Base-by-base conservation (phyloP, 495 filamentous ascomycete genomes). In the Elaphomyces granulatus region DNA sequence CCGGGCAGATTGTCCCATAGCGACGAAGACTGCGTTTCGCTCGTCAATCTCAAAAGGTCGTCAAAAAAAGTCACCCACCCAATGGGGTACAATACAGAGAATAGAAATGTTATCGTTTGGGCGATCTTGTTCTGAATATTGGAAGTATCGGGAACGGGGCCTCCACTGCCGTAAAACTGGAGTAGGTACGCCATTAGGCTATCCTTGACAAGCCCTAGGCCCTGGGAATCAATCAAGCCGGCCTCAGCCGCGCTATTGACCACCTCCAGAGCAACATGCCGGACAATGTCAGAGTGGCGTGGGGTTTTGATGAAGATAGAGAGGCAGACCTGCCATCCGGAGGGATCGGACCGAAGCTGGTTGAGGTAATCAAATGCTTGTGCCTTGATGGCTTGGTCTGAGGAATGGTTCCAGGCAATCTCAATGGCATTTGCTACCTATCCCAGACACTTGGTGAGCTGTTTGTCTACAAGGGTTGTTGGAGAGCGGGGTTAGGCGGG, bases 41-140 rank as follows among this genome's bases (percentile, higher is more conserved):
- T 56, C 9, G 81, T 82, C 36, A 95, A 56, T 43, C 60, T 67
- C 26, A 86, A 61, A 47, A 95, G 77, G 52, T 96, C 90, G 40
- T 92, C 83, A 51, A 96, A 75, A 59, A 93, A 96, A 34, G 61
- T 71, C 42, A 79, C 71, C 90, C 90, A 99, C 2, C 78, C 78
- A 34, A 77, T 71, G 39, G 73, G 77, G 60, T 99, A 99, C 21
- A 92, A 64, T 6, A 72, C 68, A 6, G 81, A 77, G 58, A 96
- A 99, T 16, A 99, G 77, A 48, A 80, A 82, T 8, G 90, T 99
- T 32, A 96, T 61, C 21, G 87, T 93, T 59, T 99, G 90, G 18
- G 86, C 83, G 44, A 96, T 78, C 59, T 99, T 99, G 60, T 96
- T 99, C 61, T 96, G 92, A 20, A 99, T 78, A 46, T 71, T 70